These are phyloP conservation scores for Microthlaspi erraticum DNA, from an alignment of 345 rosid species.

Conservation along the genomic window DNA sequence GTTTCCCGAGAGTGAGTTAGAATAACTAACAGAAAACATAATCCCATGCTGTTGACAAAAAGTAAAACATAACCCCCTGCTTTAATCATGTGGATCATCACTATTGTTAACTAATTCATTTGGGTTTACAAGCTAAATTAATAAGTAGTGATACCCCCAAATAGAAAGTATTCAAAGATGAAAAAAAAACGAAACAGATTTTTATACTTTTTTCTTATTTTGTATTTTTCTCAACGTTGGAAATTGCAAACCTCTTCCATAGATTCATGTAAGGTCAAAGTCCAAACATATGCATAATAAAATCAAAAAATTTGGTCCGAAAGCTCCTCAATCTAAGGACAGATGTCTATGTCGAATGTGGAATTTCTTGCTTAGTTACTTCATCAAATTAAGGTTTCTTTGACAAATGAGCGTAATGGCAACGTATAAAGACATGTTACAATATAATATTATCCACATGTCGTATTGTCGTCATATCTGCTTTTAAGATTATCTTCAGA, in stretches of 20 bases:
- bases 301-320: constrained; percentile 19
- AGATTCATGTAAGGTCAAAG: constrained; percentile 14
- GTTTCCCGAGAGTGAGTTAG: constrained; percentile 1
- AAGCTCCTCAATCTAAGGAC: constrained; percentile 44
- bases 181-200: neutral
- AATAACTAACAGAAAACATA: neutral
- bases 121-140: neutral
- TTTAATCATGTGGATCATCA: constrained; percentile 36
- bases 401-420: constrained; percentile 32
- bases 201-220: neutral
- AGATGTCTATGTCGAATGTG: constrained; percentile 30
- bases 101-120: neutral
- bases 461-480: neutral
- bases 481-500: neutral
- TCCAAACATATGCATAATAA: constrained; percentile 16
- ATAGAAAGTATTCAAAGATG: neutral
- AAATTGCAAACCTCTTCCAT: constrained; percentile 29
- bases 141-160: constrained; percentile 11
- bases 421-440: constrained; percentile 7
- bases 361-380: constrained; percentile 1
- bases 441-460: neutral
- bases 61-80: neutral
- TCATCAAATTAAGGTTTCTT: constrained; percentile 26
- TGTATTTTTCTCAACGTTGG: constrained; percentile 19
- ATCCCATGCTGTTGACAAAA: neutral